Conservation (phyloP, 139 green algal species). For the Parachlorella kessleri region DNA sequence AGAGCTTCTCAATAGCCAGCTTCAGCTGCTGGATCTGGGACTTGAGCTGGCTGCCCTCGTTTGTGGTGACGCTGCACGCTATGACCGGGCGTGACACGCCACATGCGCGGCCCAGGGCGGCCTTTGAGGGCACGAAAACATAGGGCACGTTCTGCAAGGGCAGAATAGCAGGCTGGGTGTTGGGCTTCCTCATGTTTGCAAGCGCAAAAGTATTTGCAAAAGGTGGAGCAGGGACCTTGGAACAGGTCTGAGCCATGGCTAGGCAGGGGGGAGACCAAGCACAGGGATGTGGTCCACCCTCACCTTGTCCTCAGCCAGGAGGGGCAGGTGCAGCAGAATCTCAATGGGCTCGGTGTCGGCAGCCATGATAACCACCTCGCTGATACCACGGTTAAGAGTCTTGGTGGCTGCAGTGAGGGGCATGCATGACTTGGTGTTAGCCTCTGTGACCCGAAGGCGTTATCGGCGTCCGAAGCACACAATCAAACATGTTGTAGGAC, state of each 20-base stretch:
- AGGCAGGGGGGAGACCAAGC: too few species aligned
- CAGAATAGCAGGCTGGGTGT: too few species aligned
- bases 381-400: slow-evolving; percentile 95
- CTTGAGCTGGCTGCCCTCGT: slow-evolving; percentile 98
- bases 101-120: slow-evolving; percentile 95
- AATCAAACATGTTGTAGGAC: too few species aligned
- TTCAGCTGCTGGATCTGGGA: slow-evolving; percentile 95
- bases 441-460: too few species aligned
- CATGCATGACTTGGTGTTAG: background rate
- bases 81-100: slow-evolving; percentile 97
- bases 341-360: slow-evolving; percentile 99
- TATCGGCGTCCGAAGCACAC: too few species aligned
- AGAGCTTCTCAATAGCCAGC: slow-evolving; percentile 95
- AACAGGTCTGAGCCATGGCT: too few species aligned
- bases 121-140: slow-evolving; percentile 98
- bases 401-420: slow-evolving; percentile 78
- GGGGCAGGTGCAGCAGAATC: slow-evolving; percentile 98
- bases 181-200: too few species aligned
- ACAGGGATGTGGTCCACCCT: background rate
- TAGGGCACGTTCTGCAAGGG: slow-evolving; percentile 95
- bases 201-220: too few species aligned
- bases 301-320: slow-evolving; percentile 98
- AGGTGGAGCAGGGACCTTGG: too few species aligned
- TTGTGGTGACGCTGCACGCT: slow-evolving; percentile 92
- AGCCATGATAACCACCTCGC: slow-evolving; percentile 98